phyloP scores from a whole-genome alignment of 2,329 filamentous ascomycete species.

The Ophiosphaerella korrae region DNA sequence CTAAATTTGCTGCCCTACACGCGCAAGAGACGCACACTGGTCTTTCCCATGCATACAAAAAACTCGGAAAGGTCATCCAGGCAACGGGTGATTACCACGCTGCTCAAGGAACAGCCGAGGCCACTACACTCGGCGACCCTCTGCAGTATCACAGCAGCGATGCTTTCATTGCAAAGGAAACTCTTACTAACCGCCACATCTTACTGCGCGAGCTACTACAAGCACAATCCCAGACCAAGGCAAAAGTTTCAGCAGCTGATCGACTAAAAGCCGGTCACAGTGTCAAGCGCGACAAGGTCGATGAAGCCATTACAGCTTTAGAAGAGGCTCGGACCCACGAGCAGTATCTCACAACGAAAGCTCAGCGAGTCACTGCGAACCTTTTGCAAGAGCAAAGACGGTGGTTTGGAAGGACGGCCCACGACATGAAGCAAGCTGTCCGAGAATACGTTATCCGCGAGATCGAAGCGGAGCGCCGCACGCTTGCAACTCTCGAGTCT shows the following conservation, averaged over 20 bases:
- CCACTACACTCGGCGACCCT: conserved; percentile 90
- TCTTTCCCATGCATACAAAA: conserved; percentile 87
- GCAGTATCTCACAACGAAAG: conserved; percentile 81
- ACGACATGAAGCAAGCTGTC: conserved; percentile 81
- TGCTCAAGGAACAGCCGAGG: conserved; percentile 94
- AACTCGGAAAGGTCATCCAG: conserved; percentile 92
- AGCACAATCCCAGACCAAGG: conserved; percentile 82
- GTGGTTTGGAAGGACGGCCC: conserved; percentile 86
- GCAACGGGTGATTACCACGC: conserved; percentile 94
- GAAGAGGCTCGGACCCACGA: conserved; percentile 87
- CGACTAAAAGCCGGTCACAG: conserved; percentile 84
- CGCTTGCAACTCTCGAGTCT: conserved; percentile 88
- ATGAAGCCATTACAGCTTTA: conserved; percentile 90
- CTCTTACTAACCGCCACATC: conserved; percentile 95
- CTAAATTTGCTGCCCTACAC: conserved; percentile 84
- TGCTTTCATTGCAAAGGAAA: conserved; percentile 97
- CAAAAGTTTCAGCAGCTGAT: conserved; percentile 83
- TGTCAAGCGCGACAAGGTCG: conserved; percentile 92
- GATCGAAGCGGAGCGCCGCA: conserved; percentile 93
- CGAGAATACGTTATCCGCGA: conserved; percentile 92
- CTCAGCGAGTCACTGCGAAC: conserved; percentile 85
- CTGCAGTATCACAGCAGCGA: conserved; percentile 95
- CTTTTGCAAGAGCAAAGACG: conserved; percentile 84
- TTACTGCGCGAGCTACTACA: conserved; percentile 90
- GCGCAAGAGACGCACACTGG: conserved; percentile 90